phyloP scores from a whole-genome alignment of 257 asterid species.

The Solanum chmielewskii region DNA sequence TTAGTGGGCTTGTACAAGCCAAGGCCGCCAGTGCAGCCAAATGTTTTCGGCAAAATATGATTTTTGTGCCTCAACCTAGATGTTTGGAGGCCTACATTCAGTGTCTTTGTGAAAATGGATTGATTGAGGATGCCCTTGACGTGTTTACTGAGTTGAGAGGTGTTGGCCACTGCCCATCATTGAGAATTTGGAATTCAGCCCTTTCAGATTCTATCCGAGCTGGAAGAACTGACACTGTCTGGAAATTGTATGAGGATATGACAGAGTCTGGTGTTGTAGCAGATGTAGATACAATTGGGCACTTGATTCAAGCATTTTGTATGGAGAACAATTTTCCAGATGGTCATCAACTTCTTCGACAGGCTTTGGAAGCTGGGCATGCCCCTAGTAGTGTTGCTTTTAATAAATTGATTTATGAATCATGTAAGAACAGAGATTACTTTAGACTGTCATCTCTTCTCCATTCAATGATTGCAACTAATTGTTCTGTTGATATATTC shows the following conservation, averaged over 20 bases:
- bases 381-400: slow-evolving; percentile 29
- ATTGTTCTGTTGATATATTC: slow-evolving; percentile 35
- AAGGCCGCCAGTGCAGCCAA: slow-evolving; percentile 43
- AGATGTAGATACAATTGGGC: slow-evolving; percentile 38
- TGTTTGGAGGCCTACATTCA: slow-evolving; percentile 33
- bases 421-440: slow-evolving; percentile 31
- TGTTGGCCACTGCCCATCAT: slow-evolving; percentile 18
- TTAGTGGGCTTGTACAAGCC: slow-evolving; percentile 46
- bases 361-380: slow-evolving; percentile 41
- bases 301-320: slow-evolving; percentile 54
- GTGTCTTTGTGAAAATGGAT: slow-evolving; percentile 41
- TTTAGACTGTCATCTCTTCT: slow-evolving; percentile 52
- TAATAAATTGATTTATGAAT: slow-evolving; percentile 28
- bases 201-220: slow-evolving; percentile 23
- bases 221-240: slow-evolving; percentile 31
- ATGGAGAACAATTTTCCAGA: slow-evolving; percentile 25
- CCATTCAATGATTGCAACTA: slow-evolving; percentile 47
- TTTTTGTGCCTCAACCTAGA: slow-evolving; percentile 38
- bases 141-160: slow-evolving; percentile 28
- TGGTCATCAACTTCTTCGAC: slow-evolving; percentile 53
- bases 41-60: slow-evolving; percentile 24
- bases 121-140: slow-evolving; percentile 30
- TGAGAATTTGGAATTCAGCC: slow-evolving; percentile 49
- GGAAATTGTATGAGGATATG: slow-evolving; percentile 51
- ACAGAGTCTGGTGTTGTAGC: slow-evolving; percentile 23